A percentile compares a stretch with the other conserved stretches of the same genome.
phyloP scores from a whole-genome alignment of 2,329 filamentous ascomycete genomes.

The Xylaria hypoxylon region DNA sequence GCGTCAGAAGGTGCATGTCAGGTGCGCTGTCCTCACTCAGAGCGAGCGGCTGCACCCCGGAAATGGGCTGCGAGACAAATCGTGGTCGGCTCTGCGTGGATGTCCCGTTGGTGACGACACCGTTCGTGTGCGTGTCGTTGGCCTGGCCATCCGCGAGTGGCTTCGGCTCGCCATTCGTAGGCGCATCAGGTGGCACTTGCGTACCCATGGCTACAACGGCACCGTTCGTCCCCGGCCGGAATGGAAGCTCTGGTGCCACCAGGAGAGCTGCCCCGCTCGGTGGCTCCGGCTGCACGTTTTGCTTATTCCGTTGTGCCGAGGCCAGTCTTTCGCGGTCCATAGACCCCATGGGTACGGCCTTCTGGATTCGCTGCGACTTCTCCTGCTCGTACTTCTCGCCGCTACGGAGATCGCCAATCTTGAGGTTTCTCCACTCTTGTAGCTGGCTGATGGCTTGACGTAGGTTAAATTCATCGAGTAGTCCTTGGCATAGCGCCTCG shows the following conservation, averaged over 20 bases:
- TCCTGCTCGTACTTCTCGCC: conserved; percentile 95
- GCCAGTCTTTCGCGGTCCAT: conserved; percentile 86
- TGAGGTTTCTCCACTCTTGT: conserved; percentile 90
- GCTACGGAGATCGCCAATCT: conserved; percentile 84
- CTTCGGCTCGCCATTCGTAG: conserved; percentile 64
- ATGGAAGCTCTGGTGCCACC: conserved; percentile 81
- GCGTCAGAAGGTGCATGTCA: conserved; percentile 86
- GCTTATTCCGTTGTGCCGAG: conserved; percentile 75
- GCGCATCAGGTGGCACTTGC: conserved; percentile 45
- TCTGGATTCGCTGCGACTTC: conserved; percentile 80
- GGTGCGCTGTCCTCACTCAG: conserved; percentile 80
- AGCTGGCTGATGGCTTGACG: conserved; percentile 89
- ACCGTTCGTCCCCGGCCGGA: conserved; percentile 61
- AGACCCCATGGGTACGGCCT: conserved; percentile 76
- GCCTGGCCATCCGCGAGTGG: conserved; percentile 64
- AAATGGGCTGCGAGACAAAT: conserved; percentile 66
- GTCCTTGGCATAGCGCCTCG: conserved; percentile 82
- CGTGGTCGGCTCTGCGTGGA: conserved; percentile 61
- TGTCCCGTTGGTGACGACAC: conserved; percentile 56
- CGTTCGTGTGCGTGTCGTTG: conserved; percentile 49
- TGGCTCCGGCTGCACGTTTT: conserved; percentile 74
- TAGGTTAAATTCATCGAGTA: conserved; percentile 91
- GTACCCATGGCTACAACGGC: conserved; percentile 36
- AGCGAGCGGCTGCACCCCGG: conserved; percentile 71
- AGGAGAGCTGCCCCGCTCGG: conserved; percentile 80